A percentile compares a stretch with the other conserved stretches of the same genome.
These are phyloP conservation scores for Penicillium sp. DNA, from an alignment of 2,329 filamentous ascomycete genomes.

Conservation along the genomic window DNA sequence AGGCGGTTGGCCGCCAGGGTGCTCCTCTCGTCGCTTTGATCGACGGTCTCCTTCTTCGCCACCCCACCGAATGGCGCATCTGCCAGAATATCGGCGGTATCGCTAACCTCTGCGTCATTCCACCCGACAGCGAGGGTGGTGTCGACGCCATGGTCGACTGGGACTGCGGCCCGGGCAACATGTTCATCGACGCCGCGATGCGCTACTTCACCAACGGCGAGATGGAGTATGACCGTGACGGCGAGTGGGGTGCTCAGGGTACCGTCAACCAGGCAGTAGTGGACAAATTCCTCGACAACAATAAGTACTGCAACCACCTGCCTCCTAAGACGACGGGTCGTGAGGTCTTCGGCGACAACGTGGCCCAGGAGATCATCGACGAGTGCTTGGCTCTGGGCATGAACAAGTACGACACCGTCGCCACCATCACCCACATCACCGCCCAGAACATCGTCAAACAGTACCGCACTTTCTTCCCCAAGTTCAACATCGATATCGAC, in stretches of 20 bases:
- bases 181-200: conserved; percentile 58
- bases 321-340: conserved; percentile 60
- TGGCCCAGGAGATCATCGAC: conserved; percentile 53
- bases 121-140: conserved; percentile 21
- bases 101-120: conserved; percentile 57
- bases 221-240: conserved; percentile 54
- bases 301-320: conserved; percentile 51
- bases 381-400: conserved; percentile 47
- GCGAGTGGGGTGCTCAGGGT: conserved; percentile 52
- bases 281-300: conserved; percentile 51
- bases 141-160: conserved; percentile 50
- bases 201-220: conserved; percentile 55
- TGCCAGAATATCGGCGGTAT: conserved; percentile 65
- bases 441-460: conserved; percentile 56
- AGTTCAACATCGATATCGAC: conserved; percentile 28
- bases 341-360: conserved; percentile 60
- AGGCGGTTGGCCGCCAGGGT: conserved; percentile 57
- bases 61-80: conserved; percentile 57
- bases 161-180: conserved; percentile 58
- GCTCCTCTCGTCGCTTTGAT: conserved; percentile 60
- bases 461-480: conserved; percentile 45
- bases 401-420: conserved; percentile 54
- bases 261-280: conserved; percentile 54
- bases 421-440: conserved; percentile 61
- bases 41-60: conserved; percentile 56